Conservation (phyloP, 108 stramenopile species). For the Chaetoceros muelleri region DNA sequence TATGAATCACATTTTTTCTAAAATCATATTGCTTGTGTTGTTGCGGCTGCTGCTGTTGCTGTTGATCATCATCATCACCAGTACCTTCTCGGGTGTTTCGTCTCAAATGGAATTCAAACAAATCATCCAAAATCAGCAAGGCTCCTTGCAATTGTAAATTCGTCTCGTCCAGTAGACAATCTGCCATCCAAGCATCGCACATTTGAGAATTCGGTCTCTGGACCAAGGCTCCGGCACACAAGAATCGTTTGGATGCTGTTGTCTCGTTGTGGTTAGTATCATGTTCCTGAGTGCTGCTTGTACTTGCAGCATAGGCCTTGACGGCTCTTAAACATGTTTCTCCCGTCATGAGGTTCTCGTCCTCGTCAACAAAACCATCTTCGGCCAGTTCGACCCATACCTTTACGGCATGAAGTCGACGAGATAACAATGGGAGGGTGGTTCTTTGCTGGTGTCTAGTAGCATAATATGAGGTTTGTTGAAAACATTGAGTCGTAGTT, state of each 20-base stretch:
- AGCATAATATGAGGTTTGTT: too few relatives aligned
- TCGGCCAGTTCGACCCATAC: constrained; percentile 28
- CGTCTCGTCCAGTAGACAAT: constrained; percentile 19
- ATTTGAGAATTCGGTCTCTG: constrained; percentile 7
- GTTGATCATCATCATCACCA: not conserved
- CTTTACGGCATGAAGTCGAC: too few relatives aligned
- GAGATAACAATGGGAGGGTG: too few relatives aligned
- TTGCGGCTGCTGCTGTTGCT: not conserved
- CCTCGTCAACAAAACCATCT: constrained; percentile 29
- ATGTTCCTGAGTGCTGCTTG: not conserved
- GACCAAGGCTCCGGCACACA: constrained; percentile 26
- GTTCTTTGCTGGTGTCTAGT: too few relatives aligned
- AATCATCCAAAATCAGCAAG: constrained; percentile 13
- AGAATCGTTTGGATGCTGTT: constrained; percentile 4
- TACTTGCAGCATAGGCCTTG: constrained; percentile 20
- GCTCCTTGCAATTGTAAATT: constrained; percentile 28
- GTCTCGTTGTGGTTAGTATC: not conserved
- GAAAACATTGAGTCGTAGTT: too few relatives aligned
- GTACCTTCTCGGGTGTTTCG: not conserved
- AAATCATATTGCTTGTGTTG: not conserved
- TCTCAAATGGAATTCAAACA: constrained; percentile 16
- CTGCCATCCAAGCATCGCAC: constrained; percentile 33
- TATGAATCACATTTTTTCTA: not conserved
- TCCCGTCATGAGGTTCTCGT: constrained; percentile 26
- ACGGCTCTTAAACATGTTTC: constrained; percentile 21